Conservation (phyloP, 768 basidiomycete genomes). For the Agrocybe chaxingu region DNA sequence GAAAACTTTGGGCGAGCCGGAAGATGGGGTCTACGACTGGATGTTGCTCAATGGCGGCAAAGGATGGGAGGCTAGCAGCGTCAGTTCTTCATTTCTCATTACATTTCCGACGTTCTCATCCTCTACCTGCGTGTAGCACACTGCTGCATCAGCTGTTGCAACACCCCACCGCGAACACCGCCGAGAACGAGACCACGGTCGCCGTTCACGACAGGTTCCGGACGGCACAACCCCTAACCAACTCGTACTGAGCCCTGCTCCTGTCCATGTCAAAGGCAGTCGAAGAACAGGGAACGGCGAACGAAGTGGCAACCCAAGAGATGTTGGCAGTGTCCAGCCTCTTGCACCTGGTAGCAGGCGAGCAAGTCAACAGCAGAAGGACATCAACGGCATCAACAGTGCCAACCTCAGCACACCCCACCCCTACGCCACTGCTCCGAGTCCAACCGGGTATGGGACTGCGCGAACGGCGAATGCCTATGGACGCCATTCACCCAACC, state of each 20-base stretch:
- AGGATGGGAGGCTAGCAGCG: slow-evolving; percentile 90
- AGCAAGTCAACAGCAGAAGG: slow-evolving; percentile 61
- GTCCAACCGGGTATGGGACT: slow-evolving; percentile 52
- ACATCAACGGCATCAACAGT: slow-evolving; percentile 32
- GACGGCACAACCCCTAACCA: slow-evolving; percentile 58
- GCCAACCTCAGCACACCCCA: slow-evolving; percentile 54
- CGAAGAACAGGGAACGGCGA: slow-evolving; percentile 49
- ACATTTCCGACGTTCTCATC: not conserved
- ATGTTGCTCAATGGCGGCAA: slow-evolving; percentile 92
- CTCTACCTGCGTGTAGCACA: slow-evolving; percentile 36
- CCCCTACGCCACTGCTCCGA: slow-evolving; percentile 70
- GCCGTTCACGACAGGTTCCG: slow-evolving; percentile 55
- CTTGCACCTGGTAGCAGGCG: slow-evolving; percentile 66
- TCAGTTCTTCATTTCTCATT: slow-evolving; percentile 35
- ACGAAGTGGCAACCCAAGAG: slow-evolving; percentile 45
- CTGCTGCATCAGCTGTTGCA: slow-evolving; percentile 49
- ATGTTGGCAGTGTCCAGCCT: slow-evolving; percentile 64
- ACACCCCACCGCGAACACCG: slow-evolving; percentile 58
- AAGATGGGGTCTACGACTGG: slow-evolving; percentile 96
- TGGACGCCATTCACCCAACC: slow-evolving; percentile 54
- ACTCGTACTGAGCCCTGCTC: slow-evolving; percentile 62
- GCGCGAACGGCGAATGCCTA: slow-evolving; percentile 36
- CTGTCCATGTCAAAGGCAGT: slow-evolving; percentile 60
- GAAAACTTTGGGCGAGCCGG: slow-evolving; percentile 81
- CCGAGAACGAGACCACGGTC: slow-evolving; percentile 47